Percentiles rank a stretch among this genome's conserved stretches.
Evolutionary conservation across 306 rosid species (phyloP).

Genomic region (Oemleria cerasiformis): DNA sequence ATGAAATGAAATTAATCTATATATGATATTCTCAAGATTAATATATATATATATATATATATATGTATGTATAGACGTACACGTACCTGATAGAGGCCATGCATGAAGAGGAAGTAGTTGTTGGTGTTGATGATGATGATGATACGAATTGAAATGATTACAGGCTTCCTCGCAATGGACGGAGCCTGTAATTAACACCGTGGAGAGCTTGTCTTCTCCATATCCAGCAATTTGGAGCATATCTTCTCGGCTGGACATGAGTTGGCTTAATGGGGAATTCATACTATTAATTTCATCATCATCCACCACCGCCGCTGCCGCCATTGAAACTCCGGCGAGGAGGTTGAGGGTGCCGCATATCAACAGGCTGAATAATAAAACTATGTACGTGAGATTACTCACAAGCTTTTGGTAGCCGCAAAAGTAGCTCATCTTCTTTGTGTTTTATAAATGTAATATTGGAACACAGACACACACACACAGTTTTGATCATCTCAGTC

Average conservation of each 20-base stretch:
- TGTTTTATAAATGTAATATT: neutral
- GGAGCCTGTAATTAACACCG: constrained; percentile 84
- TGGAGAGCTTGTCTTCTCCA: constrained; percentile 90
- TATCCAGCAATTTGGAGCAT: constrained; percentile 71
- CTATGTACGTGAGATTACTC: constrained; percentile 8
- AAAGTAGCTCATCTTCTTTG: constrained; percentile 43
- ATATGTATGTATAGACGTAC: neutral
- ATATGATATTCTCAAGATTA: too few species aligned
- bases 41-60: too few species aligned
- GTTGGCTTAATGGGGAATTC: constrained; percentile 24
- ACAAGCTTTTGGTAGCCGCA: constrained; percentile 27
- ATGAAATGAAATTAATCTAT: too few species aligned
- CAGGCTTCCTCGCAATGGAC: constrained; percentile 55
- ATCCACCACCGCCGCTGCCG: neutral
- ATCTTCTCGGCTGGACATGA: constrained; percentile 54
- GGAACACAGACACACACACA: too few species aligned
- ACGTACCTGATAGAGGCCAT: constrained; percentile 74
- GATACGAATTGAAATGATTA: neutral
- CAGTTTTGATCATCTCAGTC: neutral
- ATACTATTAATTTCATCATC: neutral
- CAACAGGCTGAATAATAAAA: neutral
- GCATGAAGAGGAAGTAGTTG: constrained; percentile 43
- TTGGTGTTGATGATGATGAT: constrained; percentile 21
- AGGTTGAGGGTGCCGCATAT: constrained; percentile 10
- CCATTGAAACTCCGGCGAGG: constrained; percentile 1